Conservation (phyloP, 2,329 filamentous ascomycete genomes). For the Paecilomyces niveus region DNA sequence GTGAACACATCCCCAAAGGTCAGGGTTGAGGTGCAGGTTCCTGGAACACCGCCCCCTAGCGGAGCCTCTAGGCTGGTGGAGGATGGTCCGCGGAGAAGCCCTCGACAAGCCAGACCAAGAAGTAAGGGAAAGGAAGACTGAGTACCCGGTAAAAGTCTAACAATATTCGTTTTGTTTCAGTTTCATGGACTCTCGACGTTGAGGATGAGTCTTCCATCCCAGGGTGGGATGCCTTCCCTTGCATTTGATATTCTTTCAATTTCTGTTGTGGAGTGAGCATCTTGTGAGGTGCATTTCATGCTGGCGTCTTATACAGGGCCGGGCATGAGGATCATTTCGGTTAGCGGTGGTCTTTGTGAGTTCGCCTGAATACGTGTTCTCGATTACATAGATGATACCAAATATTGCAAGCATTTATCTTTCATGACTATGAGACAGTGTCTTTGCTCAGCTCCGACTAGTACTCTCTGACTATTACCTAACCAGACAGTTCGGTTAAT, state of each 20-base stretch:
- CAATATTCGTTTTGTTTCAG: neutral
- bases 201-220: neutral
- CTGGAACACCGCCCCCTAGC: slow-evolving; percentile 16
- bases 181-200: neutral
- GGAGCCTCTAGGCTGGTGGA: neutral
- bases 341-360: neutral
- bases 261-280: neutral
- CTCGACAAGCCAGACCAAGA: slow-evolving; percentile 3
- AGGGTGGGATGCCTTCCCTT: neutral
- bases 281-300: neutral
- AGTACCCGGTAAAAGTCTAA: neutral
- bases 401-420: neutral
- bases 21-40: slow-evolving; percentile 17
- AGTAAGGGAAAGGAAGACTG: neutral
- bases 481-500: neutral
- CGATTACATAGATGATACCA: neutral
- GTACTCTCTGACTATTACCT: neutral
- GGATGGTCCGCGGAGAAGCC: slow-evolving; percentile 1
- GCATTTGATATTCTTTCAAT: neutral
- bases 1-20: neutral
- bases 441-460: neutral
- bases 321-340: neutral
- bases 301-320: neutral
- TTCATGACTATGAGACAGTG: neutral
- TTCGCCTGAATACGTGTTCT: neutral